Conservation (phyloP, 805 yeast genomes). For the Hyphopichia homilentoma region DNA sequence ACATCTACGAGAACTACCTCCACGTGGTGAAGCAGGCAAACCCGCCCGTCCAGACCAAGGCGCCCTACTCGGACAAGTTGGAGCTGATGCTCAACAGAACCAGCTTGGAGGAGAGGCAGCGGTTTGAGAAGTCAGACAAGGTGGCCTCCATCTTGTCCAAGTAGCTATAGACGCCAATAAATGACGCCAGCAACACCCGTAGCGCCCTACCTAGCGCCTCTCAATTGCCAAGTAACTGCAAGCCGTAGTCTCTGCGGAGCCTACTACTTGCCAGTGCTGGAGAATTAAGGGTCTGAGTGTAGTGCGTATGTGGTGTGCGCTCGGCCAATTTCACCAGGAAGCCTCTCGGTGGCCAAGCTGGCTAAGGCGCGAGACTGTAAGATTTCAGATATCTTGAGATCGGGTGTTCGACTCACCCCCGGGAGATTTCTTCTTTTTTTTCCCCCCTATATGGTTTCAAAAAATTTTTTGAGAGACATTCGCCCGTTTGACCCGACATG, state of each 20-base stretch:
- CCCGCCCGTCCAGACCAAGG: slow-evolving; percentile 52
- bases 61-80: slow-evolving; percentile 50
- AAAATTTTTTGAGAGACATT: neutral
- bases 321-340: no score
- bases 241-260: no score
- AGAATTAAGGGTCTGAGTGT: no score
- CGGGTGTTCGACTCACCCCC: slow-evolving; percentile 52
- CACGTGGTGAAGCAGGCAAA: slow-evolving; percentile 45
- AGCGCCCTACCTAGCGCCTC: no score
- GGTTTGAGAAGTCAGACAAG: slow-evolving; percentile 26
- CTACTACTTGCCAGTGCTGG: no score
- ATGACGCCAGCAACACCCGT: no score
- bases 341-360: slow-evolving; percentile 47
- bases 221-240: no score
- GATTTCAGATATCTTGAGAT: slow-evolving; percentile 42
- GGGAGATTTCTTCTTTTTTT: slow-evolving; percentile 31
- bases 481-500: no score
- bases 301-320: no score
- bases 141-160: slow-evolving; percentile 16
- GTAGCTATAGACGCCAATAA: no score
- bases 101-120: slow-evolving; percentile 29
- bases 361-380: slow-evolving; percentile 51
- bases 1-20: slow-evolving; percentile 78
- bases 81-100: slow-evolving; percentile 32
- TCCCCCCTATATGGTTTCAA: neutral